These are phyloP conservation scores for Salix koriyanagi DNA, from an alignment of 345 rosid genomes.

Conservation along the genomic window DNA sequence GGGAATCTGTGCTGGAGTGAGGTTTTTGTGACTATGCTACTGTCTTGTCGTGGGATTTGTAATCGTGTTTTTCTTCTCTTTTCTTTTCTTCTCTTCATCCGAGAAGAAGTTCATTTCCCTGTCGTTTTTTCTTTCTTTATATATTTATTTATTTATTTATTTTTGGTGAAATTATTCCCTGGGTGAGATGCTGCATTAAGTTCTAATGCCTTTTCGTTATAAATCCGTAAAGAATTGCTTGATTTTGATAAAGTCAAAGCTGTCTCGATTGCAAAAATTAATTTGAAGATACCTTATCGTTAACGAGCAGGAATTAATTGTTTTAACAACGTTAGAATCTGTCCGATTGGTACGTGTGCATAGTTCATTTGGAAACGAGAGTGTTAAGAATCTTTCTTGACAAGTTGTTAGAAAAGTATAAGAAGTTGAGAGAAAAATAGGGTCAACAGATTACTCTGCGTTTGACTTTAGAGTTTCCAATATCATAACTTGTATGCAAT, in stretches of 20 bases:
- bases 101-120: constrained; percentile 1
- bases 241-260: neutral
- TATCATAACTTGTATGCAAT: no score
- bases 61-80: neutral
- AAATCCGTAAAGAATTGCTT: neutral
- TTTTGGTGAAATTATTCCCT: neutral
- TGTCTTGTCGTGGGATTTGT: constrained; percentile 14
- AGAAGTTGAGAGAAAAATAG: no score
- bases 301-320: no score
- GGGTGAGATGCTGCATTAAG: neutral
- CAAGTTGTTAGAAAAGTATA: no score
- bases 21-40: neutral
- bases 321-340: no score
- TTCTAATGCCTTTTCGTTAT: neutral
- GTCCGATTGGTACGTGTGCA: no score
- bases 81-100: neutral
- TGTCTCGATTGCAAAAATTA: neutral
- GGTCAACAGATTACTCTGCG: no score
- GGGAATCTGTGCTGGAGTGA: neutral
- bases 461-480: no score
- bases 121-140: neutral
- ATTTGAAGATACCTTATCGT: neutral
- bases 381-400: no score
- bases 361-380: no score
- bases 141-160: no score